Conservation (phyloP, 805 yeast species). For the Cyberlindnera misumaiensis region DNA sequence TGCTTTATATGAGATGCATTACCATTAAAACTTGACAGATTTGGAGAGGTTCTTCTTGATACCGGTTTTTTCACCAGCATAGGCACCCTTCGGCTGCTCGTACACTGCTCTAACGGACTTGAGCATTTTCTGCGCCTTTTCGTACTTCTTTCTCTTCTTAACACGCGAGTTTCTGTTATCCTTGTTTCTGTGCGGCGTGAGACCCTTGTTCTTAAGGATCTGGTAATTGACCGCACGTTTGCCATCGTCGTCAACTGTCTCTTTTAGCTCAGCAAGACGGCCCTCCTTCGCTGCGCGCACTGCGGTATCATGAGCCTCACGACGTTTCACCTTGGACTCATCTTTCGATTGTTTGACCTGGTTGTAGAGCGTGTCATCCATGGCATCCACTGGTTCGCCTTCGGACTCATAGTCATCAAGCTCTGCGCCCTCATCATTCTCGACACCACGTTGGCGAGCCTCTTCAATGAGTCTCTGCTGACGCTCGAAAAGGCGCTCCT, state of each 20-base stretch:
- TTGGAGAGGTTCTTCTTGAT: slow-evolving; percentile 90
- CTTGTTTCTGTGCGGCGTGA: slow-evolving; percentile 88
- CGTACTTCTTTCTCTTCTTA: slow-evolving; percentile 97
- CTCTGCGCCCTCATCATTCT: slow-evolving; percentile 47
- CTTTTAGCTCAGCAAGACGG: slow-evolving; percentile 65
- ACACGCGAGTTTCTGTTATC: slow-evolving; percentile 94
- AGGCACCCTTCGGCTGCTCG: slow-evolving; percentile 66
- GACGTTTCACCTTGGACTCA: slow-evolving; percentile 47
- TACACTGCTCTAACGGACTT: slow-evolving; percentile 88
- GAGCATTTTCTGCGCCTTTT: slow-evolving; percentile 88
- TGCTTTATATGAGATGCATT: neutral
- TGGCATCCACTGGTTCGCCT: slow-evolving; percentile 25
- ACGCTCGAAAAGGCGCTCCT: slow-evolving; percentile 84
- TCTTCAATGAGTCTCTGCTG: slow-evolving; percentile 82
- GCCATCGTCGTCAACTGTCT: slow-evolving; percentile 61
- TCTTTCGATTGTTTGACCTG: slow-evolving; percentile 40
- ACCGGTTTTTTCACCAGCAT: slow-evolving; percentile 95
- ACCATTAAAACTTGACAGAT: slow-evolving; percentile 57
- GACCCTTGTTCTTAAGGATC: slow-evolving; percentile 92
- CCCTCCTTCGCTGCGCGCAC: slow-evolving; percentile 81
- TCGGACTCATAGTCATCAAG: slow-evolving; percentile 43
- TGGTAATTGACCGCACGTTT: slow-evolving; percentile 94
- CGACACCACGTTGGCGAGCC: slow-evolving; percentile 77
- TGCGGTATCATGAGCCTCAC: slow-evolving; percentile 62
- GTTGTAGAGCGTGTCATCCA: slow-evolving; percentile 56